A percentile compares a stretch with the other conserved stretches of the same genome.
These are phyloP conservation scores for Capillidium rhysosporum DNA, from an alignment of 371 early-diverging fungal species.

Conservation along the genomic window DNA sequence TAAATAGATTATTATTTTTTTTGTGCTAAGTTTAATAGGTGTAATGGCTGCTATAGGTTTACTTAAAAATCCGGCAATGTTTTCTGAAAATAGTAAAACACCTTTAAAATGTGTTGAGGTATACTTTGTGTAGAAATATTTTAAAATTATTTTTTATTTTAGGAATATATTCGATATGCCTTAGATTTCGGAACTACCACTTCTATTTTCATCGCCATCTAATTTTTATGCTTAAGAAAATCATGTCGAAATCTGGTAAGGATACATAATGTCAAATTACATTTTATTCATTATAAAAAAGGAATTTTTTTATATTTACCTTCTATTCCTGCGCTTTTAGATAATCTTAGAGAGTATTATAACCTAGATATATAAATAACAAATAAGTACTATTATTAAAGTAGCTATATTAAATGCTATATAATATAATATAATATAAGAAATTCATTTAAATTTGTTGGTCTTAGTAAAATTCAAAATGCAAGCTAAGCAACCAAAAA, in stretches of 20 bases:
- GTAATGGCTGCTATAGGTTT: conserved; percentile 80
- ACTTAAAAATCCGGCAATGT: conserved; percentile 73
- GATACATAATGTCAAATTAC: background rate
- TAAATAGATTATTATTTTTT: background rate
- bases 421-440: too few relatives aligned
- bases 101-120: conserved; percentile 54
- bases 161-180: conserved; percentile 51
- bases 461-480: too few relatives aligned
- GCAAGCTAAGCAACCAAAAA: too few relatives aligned
- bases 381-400: too few relatives aligned
- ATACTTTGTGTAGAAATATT: conserved; percentile 2
- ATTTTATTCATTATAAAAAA: conserved; percentile 25
- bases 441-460: too few relatives aligned
- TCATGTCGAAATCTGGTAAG: conserved; percentile 53
- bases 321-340: conserved; percentile 58
- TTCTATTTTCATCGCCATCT: conserved; percentile 85
- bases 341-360: conserved; percentile 60
- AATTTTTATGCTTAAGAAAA: conserved; percentile 79
- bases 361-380: too few relatives aligned
- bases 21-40: conserved; percentile 12
- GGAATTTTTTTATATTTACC: conserved; percentile 67
- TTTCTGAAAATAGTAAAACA: conserved; percentile 41
- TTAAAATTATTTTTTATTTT: conserved; percentile 4
- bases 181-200: conserved; percentile 64
- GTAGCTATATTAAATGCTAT: too few relatives aligned